Evolutionary conservation across 805 yeast genomes (phyloP).

Genomic region (Hanseniaspora mollemarum): DNA sequence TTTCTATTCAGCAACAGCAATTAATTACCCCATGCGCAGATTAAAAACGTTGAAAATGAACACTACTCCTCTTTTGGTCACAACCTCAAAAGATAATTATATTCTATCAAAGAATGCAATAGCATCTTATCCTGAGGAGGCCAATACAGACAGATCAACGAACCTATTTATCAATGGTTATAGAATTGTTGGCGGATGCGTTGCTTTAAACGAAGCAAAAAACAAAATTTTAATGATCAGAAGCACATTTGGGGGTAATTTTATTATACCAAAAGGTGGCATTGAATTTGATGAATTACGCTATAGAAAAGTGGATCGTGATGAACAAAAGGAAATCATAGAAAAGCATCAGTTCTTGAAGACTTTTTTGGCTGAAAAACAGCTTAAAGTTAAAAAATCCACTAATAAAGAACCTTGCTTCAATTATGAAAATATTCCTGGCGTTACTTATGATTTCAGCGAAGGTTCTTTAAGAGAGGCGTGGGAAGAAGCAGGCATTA

Average conservation of each 20-base stretch:
- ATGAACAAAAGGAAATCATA: constrained; percentile 18
- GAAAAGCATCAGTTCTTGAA: neutral
- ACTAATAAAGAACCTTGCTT: neutral
- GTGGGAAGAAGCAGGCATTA: constrained; percentile 96
- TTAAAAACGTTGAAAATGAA: neutral
- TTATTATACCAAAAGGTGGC: constrained; percentile 96
- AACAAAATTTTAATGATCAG: constrained; percentile 65
- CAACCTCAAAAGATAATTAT: neutral
- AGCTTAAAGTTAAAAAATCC: neutral
- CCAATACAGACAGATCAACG: constrained; percentile 11
- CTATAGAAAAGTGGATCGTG: constrained; percentile 20
- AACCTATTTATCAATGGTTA: constrained; percentile 31
- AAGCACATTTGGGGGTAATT: constrained; percentile 40
- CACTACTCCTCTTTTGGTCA: neutral
- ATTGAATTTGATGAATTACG: constrained; percentile 67
- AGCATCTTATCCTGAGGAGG: neutral
- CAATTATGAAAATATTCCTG: constrained; percentile 3
- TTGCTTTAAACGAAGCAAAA: constrained; percentile 49
- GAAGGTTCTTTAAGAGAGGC: constrained; percentile 72
- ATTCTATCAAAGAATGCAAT: neutral
- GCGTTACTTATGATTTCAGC: constrained; percentile 24
- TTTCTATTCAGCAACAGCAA: neutral
- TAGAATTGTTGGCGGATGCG: constrained; percentile 85
- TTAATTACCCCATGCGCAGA: neutral
- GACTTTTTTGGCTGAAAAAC: no score